Conservation (phyloP, 257 asterid species). For the Solanum chilense region DNA sequence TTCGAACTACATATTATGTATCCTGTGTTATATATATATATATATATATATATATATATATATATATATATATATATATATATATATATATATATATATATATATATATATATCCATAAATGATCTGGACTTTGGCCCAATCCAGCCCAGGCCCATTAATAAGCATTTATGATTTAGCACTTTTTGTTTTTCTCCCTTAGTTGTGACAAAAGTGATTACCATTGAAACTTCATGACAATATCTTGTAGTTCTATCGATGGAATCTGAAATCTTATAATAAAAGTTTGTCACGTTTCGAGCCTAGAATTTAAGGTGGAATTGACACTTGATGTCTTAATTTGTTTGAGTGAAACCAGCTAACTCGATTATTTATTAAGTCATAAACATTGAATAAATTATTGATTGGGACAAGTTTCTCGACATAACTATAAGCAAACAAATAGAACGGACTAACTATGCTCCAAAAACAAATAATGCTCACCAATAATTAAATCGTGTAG, state of each 20-base stretch:
- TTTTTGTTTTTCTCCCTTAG: background rate
- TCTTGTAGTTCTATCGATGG: background rate
- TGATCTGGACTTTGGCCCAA: background rate
- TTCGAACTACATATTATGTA: no score
- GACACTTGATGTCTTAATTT: background rate
- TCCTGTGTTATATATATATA: no score
- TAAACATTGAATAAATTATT: no score
- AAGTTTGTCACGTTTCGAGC: fast-evolving
- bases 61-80: no score
- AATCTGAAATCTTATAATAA: background rate
- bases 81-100: no score
- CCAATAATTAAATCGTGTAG: no score
- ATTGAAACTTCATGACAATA: background rate
- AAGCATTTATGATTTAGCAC: background rate
- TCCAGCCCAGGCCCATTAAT: no score
- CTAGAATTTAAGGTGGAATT: background rate
- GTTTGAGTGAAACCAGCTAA: background rate
- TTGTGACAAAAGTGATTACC: background rate
- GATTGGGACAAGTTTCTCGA: no score
- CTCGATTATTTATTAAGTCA: background rate
- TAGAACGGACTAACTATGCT: no score
- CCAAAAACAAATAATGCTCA: no score
- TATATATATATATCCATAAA: background rate
- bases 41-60: no score
- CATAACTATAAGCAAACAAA: no score